Conservation (phyloP, 2,329 filamentous ascomycete species). For the Aspergillus versicolor region DNA sequence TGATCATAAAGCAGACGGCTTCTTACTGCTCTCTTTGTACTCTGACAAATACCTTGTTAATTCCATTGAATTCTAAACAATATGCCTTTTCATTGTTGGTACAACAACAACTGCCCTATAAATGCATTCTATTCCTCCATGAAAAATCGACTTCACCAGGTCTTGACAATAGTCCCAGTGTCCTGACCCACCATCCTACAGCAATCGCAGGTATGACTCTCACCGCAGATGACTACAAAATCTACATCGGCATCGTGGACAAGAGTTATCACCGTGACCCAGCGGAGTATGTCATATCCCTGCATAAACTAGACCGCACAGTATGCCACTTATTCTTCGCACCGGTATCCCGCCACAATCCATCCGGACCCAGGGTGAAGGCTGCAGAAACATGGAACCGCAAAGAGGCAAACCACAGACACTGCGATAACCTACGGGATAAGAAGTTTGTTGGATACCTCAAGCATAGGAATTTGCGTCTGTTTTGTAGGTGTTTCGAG, state of each 20-base stretch:
- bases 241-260: neutral
- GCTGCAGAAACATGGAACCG: neutral
- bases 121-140: neutral
- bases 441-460: neutral
- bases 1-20: too few relatives aligned
- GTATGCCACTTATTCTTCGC: neutral
- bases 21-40: too few relatives aligned
- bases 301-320: neutral
- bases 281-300: neutral
- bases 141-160: too few relatives aligned
- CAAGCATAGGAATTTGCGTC: neutral
- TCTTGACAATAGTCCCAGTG: neutral
- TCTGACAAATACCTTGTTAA: too few relatives aligned
- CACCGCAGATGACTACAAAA: neutral
- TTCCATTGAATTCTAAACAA: too few relatives aligned
- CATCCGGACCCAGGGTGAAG: neutral
- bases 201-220: neutral
- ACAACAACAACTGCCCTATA: too few relatives aligned
- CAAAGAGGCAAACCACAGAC: neutral
- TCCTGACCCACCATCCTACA: neutral
- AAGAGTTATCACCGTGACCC: neutral
- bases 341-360: neutral
- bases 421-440: neutral
- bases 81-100: too few relatives aligned
- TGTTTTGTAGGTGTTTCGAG: neutral